phyloP scores from a whole-genome alignment of 1,284 basidiomycete genomes.

The Hypsizygus ulmarius region DNA sequence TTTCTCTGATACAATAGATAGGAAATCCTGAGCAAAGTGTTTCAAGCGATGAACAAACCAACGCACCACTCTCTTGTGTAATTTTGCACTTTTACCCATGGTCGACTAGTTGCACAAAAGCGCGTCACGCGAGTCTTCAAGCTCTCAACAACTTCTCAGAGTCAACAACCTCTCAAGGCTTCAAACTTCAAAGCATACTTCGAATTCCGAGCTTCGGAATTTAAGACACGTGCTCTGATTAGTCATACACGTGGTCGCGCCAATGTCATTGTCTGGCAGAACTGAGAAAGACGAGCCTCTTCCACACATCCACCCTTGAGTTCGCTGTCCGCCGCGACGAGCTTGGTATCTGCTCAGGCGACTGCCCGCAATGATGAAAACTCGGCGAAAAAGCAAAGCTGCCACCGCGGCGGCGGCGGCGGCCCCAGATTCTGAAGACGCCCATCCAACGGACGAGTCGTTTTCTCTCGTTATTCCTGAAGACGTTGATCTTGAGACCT shows the following conservation, averaged over 20 bases:
- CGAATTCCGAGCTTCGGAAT: too few relatives aligned
- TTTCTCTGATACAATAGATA: conserved; percentile 28
- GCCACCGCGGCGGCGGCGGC: conserved; percentile 29
- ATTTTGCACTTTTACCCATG: conserved; percentile 52
- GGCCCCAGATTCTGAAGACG: conserved; percentile 19
- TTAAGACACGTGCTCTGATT: too few relatives aligned
- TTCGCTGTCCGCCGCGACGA: conserved; percentile 33
- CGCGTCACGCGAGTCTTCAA: too few relatives aligned
- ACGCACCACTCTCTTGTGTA: conserved; percentile 46
- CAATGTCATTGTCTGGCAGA: conserved; percentile 4
- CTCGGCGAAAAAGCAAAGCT: conserved; percentile 41
- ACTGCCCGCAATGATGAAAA: conserved; percentile 35
- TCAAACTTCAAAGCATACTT: too few relatives aligned
- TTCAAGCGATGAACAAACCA: neutral
- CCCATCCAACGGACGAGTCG: conserved; percentile 20
- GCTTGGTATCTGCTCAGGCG: conserved; percentile 20
- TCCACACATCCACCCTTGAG: conserved; percentile 23
- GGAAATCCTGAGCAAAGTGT: neutral
- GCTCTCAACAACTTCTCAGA: too few relatives aligned
- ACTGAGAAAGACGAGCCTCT: neutral
- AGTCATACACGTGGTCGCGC: conserved; percentile 30
- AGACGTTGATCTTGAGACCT: conserved; percentile 60
- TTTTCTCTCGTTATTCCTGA: conserved; percentile 40
- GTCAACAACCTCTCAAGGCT: too few relatives aligned
- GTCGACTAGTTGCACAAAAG: neutral